These are phyloP conservation scores for Zygosaccharomyces bisporus DNA, from an alignment of 805 yeast species.

Conservation along the genomic window DNA sequence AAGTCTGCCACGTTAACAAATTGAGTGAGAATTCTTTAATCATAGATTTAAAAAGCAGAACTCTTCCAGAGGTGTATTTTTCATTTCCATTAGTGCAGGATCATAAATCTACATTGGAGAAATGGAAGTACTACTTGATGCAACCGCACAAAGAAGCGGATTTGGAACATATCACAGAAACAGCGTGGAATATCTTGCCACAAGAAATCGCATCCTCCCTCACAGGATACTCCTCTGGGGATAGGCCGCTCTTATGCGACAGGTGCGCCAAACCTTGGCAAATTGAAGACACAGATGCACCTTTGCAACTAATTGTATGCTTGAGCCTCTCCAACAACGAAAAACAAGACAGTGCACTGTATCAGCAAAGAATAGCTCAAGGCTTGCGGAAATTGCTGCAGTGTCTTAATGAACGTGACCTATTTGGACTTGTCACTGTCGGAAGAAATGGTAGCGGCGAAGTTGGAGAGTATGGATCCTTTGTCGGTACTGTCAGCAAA, in stretches of 20 bases:
- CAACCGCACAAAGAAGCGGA: slow-evolving; percentile 11
- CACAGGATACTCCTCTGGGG: slow-evolving; percentile 40
- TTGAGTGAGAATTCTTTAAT: slow-evolving; percentile 29
- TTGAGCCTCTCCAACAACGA: slow-evolving; percentile 33
- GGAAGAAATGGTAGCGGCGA: slow-evolving; percentile 44
- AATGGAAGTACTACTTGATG: slow-evolving; percentile 41
- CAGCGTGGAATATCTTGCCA: slow-evolving; percentile 45
- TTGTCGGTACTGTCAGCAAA: slow-evolving; percentile 44
- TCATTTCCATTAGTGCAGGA: slow-evolving; percentile 30
- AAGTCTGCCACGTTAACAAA: slow-evolving; percentile 35
- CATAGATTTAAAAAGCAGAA: slow-evolving; percentile 40
- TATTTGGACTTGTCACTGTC: slow-evolving; percentile 45
- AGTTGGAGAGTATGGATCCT: slow-evolving; percentile 39
- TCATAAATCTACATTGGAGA: slow-evolving; percentile 33
- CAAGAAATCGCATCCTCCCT: slow-evolving; percentile 34
- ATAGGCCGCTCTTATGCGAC: slow-evolving; percentile 39
- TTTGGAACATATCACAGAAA: slow-evolving; percentile 47
- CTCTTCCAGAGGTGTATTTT: slow-evolving; percentile 43
- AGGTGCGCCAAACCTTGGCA: slow-evolving; percentile 34
- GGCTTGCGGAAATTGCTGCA: slow-evolving; percentile 31
- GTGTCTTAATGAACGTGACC: slow-evolving; percentile 38
- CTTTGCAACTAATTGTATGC: slow-evolving; percentile 43
- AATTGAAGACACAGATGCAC: slow-evolving; percentile 18
- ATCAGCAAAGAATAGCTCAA: slow-evolving; percentile 25
- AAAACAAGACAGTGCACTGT: slow-evolving; percentile 27